These are phyloP conservation scores for Leccinum subgranulosum DNA, from an alignment of 768 basidiomycete species.

Conservation along the genomic window DNA sequence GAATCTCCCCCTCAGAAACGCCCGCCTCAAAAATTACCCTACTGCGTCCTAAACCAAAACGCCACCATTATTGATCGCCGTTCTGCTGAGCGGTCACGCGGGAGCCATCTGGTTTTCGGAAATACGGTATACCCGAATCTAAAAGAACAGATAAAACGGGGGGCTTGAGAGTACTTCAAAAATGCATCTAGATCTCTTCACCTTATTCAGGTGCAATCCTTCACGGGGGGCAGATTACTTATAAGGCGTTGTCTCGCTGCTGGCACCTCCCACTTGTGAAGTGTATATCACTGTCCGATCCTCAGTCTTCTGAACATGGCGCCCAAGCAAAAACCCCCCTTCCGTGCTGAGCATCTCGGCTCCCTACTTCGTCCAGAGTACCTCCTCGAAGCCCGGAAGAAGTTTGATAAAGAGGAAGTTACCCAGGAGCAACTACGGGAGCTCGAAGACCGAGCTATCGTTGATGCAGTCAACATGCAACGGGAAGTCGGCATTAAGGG, in stretches of 20 bases:
- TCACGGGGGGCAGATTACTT: not conserved
- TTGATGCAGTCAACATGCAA: slow-evolving; percentile 36
- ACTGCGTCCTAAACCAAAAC: not conserved
- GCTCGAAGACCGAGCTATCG: slow-evolving; percentile 40
- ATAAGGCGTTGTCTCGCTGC: not conserved
- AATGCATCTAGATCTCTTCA: not conserved
- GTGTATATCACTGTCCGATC: not conserved
- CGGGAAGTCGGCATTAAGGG: slow-evolving; percentile 39
- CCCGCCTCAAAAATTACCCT: not conserved
- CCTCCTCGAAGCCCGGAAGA: slow-evolving; percentile 36
- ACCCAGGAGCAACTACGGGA: slow-evolving; percentile 33
- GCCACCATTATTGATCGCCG: not conserved
- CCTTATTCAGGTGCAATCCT: not conserved
- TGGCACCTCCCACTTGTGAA: not conserved
- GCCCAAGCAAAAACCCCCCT: slow-evolving; percentile 35
- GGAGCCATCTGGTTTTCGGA: not conserved
- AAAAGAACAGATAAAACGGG: too few species aligned
- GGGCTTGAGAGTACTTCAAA: too few species aligned
- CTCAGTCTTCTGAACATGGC: slow-evolving; percentile 9
- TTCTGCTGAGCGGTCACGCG: not conserved
- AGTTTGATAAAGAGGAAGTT: slow-evolving; percentile 34
- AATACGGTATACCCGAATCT: not conserved
- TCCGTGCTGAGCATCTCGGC: slow-evolving; percentile 45
- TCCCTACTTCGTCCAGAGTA: slow-evolving; percentile 41
- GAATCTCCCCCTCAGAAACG: not conserved